Percentiles rank a stretch among this genome's conserved stretches.
These are phyloP conservation scores for Colletotrichum caudatum DNA, from an alignment of 2,329 filamentous ascomycete genomes.

Conservation along the genomic window DNA sequence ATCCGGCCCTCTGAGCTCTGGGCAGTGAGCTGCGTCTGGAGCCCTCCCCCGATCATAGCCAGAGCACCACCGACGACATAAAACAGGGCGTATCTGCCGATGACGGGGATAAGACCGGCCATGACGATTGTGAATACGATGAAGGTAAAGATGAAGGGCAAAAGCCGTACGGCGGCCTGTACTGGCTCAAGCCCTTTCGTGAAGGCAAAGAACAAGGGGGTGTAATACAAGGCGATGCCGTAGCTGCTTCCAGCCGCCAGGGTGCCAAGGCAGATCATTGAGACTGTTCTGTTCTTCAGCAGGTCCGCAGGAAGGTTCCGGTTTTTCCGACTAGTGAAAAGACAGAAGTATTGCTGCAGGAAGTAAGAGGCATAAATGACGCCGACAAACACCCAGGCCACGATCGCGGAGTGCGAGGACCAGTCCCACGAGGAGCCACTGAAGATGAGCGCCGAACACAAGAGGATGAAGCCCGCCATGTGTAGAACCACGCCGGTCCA, in stretches of 20 bases:
- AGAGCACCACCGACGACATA: slow-evolving; percentile 48
- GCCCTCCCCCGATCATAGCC: slow-evolving; percentile 45
- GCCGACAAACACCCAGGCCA: slow-evolving; percentile 60
- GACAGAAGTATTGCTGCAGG: slow-evolving; percentile 59
- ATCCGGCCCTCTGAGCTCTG: slow-evolving; percentile 46
- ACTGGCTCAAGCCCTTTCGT: slow-evolving; percentile 56
- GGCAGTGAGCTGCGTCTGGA: slow-evolving; percentile 46
- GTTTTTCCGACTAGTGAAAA: slow-evolving; percentile 57
- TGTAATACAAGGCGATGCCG: slow-evolving; percentile 62
- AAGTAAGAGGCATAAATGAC: slow-evolving; percentile 58
- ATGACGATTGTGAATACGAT: slow-evolving; percentile 52
- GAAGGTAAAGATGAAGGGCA: slow-evolving; percentile 57
- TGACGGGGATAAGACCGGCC: slow-evolving; percentile 53
- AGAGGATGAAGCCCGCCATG: slow-evolving; percentile 50
- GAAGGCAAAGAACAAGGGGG: slow-evolving; percentile 68
- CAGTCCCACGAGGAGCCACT: slow-evolving; percentile 64
- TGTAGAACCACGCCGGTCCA: slow-evolving; percentile 49
- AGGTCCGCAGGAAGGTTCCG: slow-evolving; percentile 61
- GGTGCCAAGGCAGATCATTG: slow-evolving; percentile 58
- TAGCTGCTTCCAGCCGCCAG: slow-evolving; percentile 51
- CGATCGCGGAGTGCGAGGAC: slow-evolving; percentile 58
- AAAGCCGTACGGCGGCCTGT: slow-evolving; percentile 55
- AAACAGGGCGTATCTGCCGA: slow-evolving; percentile 54
- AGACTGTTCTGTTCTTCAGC: slow-evolving; percentile 51
- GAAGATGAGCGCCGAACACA: slow-evolving; percentile 63